Evolutionary conservation across 768 basidiomycete genomes (phyloP), one percentile per base, ranked within the genome.

Genomic region (Tylopilus sp.): DNA sequence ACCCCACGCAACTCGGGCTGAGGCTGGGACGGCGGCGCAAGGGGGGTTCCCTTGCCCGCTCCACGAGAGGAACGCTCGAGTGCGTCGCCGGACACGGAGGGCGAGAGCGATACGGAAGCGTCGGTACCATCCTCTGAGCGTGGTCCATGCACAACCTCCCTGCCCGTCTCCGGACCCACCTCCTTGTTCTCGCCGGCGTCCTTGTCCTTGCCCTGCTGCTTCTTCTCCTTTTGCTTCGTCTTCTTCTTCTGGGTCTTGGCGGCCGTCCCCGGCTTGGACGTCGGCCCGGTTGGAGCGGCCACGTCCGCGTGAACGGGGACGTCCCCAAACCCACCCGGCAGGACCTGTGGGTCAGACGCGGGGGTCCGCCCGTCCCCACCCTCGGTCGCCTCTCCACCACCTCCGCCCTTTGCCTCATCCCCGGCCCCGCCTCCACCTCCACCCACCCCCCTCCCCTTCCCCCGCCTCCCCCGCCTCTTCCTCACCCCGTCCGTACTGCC

Each of bases 161-260:
- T n/a, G n/a, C n/a, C n/a, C n/a, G n/a, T n/a, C n/a, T n/a, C n/a
- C n/a, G n/a, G n/a, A n/a, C n/a, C n/a, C n/a, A n/a, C n/a, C n/a
- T n/a, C n/a, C n/a, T n/a, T n/a, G n/a, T n/a, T n/a, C n/a, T n/a
- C 49, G 36, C 17, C 48, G 12, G 17, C 50, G 4, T 54, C 53
- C 54, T n/a, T 65, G 17, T 29, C 41, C 37, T 30, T 36, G 13
- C 22, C 28, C 21, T 40, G 30, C 16, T 28, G 22, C 57, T 51
- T n/a, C 42, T 48, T n/a, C 47, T 19, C n/a, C 25, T 29, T 33
- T 25, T 22, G 62, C 64, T 31, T 61, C 69, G 77, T 79, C 58
- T 69, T 73, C 67, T 77, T 79, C 68, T 76, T 76, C 69, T 76
- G 24, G 66, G 31, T 22, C 53, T 53, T 53, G 30, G 13, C 30